A percentile compares a stretch with the other conserved stretches of the same genome.
phyloP scores from a whole-genome alignment of 2,329 filamentous ascomycete genomes.

The Rhynchosporium graminicola region DNA sequence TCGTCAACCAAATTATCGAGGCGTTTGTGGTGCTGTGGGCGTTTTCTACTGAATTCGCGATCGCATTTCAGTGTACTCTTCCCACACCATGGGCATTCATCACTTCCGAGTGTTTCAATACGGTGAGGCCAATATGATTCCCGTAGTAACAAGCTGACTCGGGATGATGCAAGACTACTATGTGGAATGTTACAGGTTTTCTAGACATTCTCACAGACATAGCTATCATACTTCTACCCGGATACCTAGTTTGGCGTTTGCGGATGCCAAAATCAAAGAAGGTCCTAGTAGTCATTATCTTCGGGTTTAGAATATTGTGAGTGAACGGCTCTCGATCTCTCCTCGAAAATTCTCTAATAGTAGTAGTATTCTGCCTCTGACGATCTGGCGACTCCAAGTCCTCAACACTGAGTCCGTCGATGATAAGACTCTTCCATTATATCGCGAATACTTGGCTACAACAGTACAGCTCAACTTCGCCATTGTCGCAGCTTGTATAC shows the following conservation, averaged over 20 bases:
- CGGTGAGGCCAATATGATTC: background rate
- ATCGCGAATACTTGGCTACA: conserved; percentile 25
- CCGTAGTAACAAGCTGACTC: background rate
- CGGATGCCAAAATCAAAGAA: conserved; percentile 44
- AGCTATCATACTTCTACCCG: conserved; percentile 48
- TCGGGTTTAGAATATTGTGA: conserved; percentile 40
- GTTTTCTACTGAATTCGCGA: conserved; percentile 29
- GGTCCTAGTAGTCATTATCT: conserved; percentile 26
- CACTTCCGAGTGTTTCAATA: conserved; percentile 31
- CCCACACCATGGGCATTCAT: conserved; percentile 35
- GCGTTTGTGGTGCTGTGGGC: conserved; percentile 32
- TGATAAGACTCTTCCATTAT: conserved; percentile 26
- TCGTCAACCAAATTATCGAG: conserved; percentile 24
- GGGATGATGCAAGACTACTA: conserved; percentile 20
- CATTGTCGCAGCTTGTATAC: conserved; percentile 29
- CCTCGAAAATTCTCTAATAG: conserved; percentile 14
- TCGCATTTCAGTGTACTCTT: conserved; percentile 37
- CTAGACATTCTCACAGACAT: conserved; percentile 51
- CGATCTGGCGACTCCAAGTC: conserved; percentile 25
- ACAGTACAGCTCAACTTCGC: conserved; percentile 30
- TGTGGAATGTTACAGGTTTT: conserved; percentile 52
- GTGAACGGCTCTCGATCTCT: conserved; percentile 20
- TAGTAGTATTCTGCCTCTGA: conserved; percentile 42
- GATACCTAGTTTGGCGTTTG: conserved; percentile 49
- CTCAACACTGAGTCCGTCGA: conserved; percentile 20